Evolutionary conservation across 2,329 filamentous ascomycete species (phyloP), one percentile per base, ranked within the genome.

Genomic region (Fragosphaeria purpurea): DNA sequence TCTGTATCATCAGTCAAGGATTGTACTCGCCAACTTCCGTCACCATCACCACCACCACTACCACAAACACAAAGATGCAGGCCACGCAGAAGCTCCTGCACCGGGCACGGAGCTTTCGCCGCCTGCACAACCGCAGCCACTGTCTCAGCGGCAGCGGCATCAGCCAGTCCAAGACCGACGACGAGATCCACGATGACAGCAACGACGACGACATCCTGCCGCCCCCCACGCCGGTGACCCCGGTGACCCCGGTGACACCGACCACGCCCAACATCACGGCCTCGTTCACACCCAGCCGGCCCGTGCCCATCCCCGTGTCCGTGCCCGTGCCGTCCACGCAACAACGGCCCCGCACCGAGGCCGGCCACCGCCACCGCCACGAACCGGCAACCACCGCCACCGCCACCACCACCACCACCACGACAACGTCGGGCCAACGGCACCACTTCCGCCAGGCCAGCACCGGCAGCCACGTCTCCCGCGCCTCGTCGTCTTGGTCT

Each of bases 401-500:
- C 38, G 38, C 44, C 22, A 32, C 32, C 40, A 43, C 22, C 38
- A 41, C 44, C 22, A 32, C 32, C 40, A 41, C 40, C 41, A 37
- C 41, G 46, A 47, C 41, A 44, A 35, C 37, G 35, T 47, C 7
- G 7, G 11, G 35, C 35, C 35, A 37, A 3, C 35, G 11, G 35
- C 35, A 37, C 51, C 53, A 56, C 46, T 45, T 39, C 44, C 53
- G 56, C 41, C 51, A 57, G 34, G 44, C 39, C 50, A 57, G 55
- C 56, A 41, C 50, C 34, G 51, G 46, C 50, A 56, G 56, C 55
- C 48, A 52, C 11, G 50, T 39, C 48, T 60, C 59, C 6, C 56
- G 57, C 6, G 56, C 50, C n/a, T 60, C 59, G 12, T 57, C 55
- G 38, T 58, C 56, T 1, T 55, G 50, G 34, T 56, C 56, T 11